Percentiles rank a stretch among this genome's conserved stretches.
These are phyloP conservation scores for Hanseniaspora taiwanica DNA, from an alignment of 805 yeast genomes.

Conservation along the genomic window DNA sequence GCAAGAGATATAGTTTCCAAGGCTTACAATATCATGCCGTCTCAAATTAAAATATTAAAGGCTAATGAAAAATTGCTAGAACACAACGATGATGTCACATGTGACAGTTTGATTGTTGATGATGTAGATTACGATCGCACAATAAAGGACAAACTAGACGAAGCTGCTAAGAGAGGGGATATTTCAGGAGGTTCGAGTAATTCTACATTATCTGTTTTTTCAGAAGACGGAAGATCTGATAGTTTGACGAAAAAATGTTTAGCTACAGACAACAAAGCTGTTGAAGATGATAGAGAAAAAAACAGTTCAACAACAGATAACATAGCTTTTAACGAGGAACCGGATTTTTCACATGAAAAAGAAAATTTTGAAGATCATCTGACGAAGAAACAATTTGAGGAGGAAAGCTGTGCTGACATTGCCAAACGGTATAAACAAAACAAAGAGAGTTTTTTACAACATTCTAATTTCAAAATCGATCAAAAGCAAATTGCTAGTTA, in stretches of 20 bases:
- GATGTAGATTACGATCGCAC: conserved; percentile 6
- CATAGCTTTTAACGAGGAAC: no score
- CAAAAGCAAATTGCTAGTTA: conserved; percentile 19
- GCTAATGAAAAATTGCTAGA: conserved; percentile 23
- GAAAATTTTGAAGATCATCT: no score
- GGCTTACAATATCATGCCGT: conserved; percentile 25
- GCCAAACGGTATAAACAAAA: conserved; percentile 20
- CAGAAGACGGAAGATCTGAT: not conserved
- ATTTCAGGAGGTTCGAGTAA: conserved; percentile 6
- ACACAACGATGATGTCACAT: conserved; percentile 8
- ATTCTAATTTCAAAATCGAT: conserved; percentile 22
- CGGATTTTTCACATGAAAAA: no score
- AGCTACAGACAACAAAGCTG: no score
- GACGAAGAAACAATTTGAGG: no score
- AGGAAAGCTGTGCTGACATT: conserved; percentile 13
- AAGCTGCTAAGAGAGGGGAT: conserved; percentile 5
- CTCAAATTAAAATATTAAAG: conserved; percentile 27
- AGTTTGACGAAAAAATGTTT: not conserved
- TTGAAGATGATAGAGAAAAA: no score
- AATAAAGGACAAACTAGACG: not conserved
- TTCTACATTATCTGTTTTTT: not conserved
- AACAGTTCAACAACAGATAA: no score
- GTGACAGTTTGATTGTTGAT: conserved; percentile 9
- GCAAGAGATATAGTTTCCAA: conserved; percentile 36
- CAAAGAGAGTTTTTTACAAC: conserved; percentile 22